These are phyloP conservation scores for Macrolepiota albuminosa DNA, from an alignment of 768 basidiomycete species.

Conservation along the genomic window DNA sequence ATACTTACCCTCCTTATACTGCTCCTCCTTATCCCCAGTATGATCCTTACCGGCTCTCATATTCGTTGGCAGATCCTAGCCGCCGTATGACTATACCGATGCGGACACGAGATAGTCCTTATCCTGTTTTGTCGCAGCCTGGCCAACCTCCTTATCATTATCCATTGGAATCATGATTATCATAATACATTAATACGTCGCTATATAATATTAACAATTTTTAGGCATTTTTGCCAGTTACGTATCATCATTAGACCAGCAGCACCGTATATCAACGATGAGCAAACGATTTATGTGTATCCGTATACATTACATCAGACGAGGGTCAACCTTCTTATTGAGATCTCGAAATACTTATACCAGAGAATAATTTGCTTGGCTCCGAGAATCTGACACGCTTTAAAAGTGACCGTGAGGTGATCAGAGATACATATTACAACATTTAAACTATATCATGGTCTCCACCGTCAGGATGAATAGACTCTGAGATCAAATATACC, in stretches of 20 bases:
- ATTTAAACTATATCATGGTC: too few relatives aligned
- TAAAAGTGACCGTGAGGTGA: too few relatives aligned
- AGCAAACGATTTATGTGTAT: neutral
- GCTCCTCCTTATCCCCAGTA: constrained; percentile 15
- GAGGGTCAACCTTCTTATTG: too few relatives aligned
- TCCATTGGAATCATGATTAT: constrained; percentile 7
- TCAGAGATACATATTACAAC: too few relatives aligned
- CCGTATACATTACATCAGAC: too few relatives aligned
- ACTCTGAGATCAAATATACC: too few relatives aligned
- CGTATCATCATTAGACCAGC: neutral
- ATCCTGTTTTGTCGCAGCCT: constrained; percentile 14
- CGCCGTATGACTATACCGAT: constrained; percentile 6
- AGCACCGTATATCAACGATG: neutral
- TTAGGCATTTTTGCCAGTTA: neutral
- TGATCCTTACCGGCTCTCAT: constrained; percentile 5
- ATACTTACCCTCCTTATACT: constrained; percentile 16
- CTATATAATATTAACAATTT: neutral
- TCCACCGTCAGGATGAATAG: too few relatives aligned
- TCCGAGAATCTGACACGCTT: too few relatives aligned
- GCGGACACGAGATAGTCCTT: constrained; percentile 13
- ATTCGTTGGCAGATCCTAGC: constrained; percentile 6
- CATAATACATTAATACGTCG: neutral
- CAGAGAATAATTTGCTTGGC: too few relatives aligned
- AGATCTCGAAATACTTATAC: too few relatives aligned
- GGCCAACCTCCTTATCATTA: constrained; percentile 16